Evolutionary conservation across 148 eudicot species (phyloP).

Genomic region (Salicornia ramosissima): DNA sequence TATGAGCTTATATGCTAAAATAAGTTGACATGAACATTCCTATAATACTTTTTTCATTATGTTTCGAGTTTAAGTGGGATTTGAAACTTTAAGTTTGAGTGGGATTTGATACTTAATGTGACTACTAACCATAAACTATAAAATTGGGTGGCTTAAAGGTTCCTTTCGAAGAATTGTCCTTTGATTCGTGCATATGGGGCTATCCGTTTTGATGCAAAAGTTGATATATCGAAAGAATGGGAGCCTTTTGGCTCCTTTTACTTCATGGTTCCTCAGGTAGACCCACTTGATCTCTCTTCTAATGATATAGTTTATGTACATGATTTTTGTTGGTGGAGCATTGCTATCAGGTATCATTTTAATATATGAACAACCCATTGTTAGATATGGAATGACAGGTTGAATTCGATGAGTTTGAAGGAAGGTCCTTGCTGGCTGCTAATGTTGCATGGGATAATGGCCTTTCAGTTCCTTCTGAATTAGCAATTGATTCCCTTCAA

Average conservation of each 20-base stretch:
- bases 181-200: conserved; percentile 94
- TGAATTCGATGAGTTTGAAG: conserved; percentile 88
- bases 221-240: conserved; percentile 75
- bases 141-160: conserved; percentile 37
- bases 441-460: conserved; percentile 85
- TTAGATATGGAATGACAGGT: conserved; percentile 58
- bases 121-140: not conserved
- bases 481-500: conserved; percentile 61
- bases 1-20: no score
- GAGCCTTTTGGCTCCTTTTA: conserved; percentile 86
- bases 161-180: conserved; percentile 77
- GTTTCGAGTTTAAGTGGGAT: no score
- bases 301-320: not conserved
- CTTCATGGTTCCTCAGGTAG: conserved; percentile 92
- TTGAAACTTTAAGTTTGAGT: no score
- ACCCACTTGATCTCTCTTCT: conserved; percentile 14
- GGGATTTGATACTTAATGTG: not conserved
- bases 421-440: conserved; percentile 77
- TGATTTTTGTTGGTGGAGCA: conserved; percentile 6
- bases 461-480: conserved; percentile 54
- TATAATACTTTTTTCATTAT: no score
- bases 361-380: conserved; percentile 34
- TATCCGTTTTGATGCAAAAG: conserved; percentile 83
- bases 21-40: no score
- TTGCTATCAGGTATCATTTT: conserved; percentile 23